These are phyloP conservation scores for Astraeus odoratus DNA, from an alignment of 768 basidiomycete genomes.

Conservation along the genomic window DNA sequence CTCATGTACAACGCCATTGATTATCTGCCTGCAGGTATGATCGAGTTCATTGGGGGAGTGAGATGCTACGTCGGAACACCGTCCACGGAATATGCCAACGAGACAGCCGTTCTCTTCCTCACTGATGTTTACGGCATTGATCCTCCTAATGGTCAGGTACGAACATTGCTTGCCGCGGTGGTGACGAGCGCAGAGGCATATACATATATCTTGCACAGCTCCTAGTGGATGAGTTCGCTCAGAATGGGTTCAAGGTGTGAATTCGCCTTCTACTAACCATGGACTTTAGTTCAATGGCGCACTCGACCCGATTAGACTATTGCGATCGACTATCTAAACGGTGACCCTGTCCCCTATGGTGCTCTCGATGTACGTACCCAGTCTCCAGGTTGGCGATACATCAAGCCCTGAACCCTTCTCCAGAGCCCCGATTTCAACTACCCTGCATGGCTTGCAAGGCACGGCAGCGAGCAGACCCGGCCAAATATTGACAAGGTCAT, in stretches of 20 bases:
- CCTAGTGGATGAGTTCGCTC: slow-evolving; percentile 30
- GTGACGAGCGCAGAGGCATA: neutral
- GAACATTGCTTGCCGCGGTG: slow-evolving; percentile 5
- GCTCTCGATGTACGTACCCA: slow-evolving; percentile 6
- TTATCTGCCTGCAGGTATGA: slow-evolving; percentile 46
- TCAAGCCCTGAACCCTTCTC: too few species aligned
- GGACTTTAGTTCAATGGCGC: neutral
- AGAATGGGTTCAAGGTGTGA: slow-evolving; percentile 35
- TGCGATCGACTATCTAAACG: slow-evolving; percentile 31
- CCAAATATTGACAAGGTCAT: slow-evolving; percentile 52
- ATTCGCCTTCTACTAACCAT: neutral
- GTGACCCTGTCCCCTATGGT: slow-evolving; percentile 27
- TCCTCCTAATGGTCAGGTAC: slow-evolving; percentile 39
- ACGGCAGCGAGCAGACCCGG: slow-evolving; percentile 35
- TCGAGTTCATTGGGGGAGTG: slow-evolving; percentile 42
- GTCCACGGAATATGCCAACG: slow-evolving; percentile 40
- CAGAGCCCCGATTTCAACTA: slow-evolving; percentile 39
- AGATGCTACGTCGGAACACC: slow-evolving; percentile 50
- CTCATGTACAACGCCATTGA: too few species aligned
- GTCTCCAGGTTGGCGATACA: too few species aligned
- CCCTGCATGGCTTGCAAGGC: slow-evolving; percentile 36
- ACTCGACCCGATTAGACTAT: slow-evolving; percentile 17
- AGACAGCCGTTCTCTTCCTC: slow-evolving; percentile 51
- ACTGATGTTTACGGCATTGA: slow-evolving; percentile 47
- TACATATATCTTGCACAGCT: slow-evolving; percentile 14